These are phyloP conservation scores for Tolypocladium album DNA, from an alignment of 2,329 filamentous ascomycete genomes.

Conservation along the genomic window DNA sequence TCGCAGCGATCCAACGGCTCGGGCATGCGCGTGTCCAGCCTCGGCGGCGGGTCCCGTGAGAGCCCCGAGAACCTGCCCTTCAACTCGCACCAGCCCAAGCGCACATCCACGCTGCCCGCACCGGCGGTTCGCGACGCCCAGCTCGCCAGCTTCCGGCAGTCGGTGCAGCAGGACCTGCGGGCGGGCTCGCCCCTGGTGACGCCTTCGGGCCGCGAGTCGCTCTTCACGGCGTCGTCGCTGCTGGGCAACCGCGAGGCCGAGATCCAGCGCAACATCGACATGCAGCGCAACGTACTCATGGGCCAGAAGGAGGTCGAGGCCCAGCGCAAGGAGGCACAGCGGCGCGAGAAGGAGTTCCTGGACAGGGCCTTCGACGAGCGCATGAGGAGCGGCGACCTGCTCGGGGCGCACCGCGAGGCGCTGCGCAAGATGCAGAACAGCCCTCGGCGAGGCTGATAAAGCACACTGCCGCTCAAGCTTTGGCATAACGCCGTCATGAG, in stretches of 20 bases:
- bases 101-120: slow-evolving; percentile 31
- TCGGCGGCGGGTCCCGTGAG: slow-evolving; percentile 9
- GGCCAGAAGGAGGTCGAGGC: slow-evolving; percentile 53
- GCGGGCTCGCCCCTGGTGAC: slow-evolving; percentile 23
- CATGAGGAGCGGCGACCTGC: slow-evolving; percentile 66
- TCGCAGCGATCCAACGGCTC: slow-evolving; percentile 2
- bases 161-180: slow-evolving; percentile 51
- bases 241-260: slow-evolving; percentile 26
- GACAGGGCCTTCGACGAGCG: slow-evolving; percentile 59
- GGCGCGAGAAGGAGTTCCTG: slow-evolving; percentile 43
- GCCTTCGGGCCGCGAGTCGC: slow-evolving; percentile 24
- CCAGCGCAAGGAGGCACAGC: slow-evolving; percentile 46
- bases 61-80: slow-evolving; percentile 27
- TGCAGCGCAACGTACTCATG: slow-evolving; percentile 45
- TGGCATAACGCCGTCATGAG: background rate
- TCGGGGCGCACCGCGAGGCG: slow-evolving; percentile 67
- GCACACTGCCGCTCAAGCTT: background rate
- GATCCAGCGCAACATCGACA: slow-evolving; percentile 38
- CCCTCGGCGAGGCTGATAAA: background rate
- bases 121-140: slow-evolving; percentile 41
- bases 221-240: slow-evolving; percentile 23
- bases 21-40: background rate
- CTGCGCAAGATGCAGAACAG: slow-evolving; percentile 64
- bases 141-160: slow-evolving; percentile 57
- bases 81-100: slow-evolving; percentile 44